These are phyloP conservation scores for Drechslerella coelobrocha DNA, from an alignment of 2,329 filamentous ascomycete genomes.

Conservation along the genomic window DNA sequence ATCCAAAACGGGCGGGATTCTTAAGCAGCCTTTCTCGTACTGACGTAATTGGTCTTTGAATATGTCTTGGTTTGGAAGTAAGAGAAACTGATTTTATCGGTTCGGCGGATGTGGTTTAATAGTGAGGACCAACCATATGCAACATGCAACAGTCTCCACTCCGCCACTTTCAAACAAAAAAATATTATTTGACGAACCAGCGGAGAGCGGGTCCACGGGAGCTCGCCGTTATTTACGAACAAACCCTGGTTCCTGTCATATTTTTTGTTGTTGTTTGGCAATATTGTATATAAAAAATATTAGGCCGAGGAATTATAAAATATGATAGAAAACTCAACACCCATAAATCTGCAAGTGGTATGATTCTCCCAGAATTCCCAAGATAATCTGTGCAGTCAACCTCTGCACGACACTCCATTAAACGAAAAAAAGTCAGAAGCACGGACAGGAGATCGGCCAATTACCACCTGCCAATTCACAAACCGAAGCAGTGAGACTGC, in stretches of 20 bases:
- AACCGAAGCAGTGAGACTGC: not conserved
- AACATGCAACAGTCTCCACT: constrained; percentile 15
- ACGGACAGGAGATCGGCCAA: not conserved
- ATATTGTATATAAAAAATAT: not conserved
- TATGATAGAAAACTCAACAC: too few species aligned
- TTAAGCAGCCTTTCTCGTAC: constrained; percentile 14
- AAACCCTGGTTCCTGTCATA: not conserved
- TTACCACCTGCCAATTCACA: not conserved
- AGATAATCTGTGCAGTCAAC: too few species aligned
- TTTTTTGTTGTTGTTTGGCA: constrained; percentile 29
- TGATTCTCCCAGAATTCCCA: not conserved
- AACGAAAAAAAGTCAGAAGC: not conserved
- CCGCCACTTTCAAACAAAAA: constrained; percentile 18
- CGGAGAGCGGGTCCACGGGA: constrained; percentile 5
- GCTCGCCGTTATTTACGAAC: constrained; percentile 17
- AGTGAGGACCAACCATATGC: not conserved
- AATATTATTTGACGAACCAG: constrained; percentile 20
- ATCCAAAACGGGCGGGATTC: constrained; percentile 10
- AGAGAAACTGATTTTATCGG: constrained; percentile 9
- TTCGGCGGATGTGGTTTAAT: not conserved
- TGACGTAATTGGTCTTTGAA: constrained; percentile 20
- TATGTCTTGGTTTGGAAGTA: constrained; percentile 4
- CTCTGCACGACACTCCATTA: not conserved
- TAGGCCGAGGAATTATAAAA: not conserved
- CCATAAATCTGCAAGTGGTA: not conserved